Conservation (phyloP, 495 filamentous ascomycete species). For the Pyrenopolyporus hunteri region DNA sequence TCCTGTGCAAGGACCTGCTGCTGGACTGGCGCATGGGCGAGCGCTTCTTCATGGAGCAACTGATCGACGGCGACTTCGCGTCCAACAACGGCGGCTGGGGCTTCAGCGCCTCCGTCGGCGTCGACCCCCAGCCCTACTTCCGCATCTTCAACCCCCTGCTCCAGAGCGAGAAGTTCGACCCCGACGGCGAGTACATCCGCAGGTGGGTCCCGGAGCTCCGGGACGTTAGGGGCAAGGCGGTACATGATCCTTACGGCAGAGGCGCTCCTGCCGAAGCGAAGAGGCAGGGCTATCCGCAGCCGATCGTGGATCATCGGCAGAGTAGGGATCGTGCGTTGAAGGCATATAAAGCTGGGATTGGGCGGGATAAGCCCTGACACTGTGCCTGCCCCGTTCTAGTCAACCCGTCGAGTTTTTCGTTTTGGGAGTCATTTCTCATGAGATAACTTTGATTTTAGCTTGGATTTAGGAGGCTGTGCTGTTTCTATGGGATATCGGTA, state of each 20-base stretch:
- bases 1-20: conserved; percentile 84
- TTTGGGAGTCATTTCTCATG: neutral
- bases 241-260: conserved; percentile 81
- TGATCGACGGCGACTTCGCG: conserved; percentile 92
- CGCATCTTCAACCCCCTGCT: conserved; percentile 86
- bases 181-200: conserved; percentile 70
- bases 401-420: neutral
- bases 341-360: conserved; percentile 74
- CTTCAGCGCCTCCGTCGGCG: conserved; percentile 77
- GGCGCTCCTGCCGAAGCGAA: conserved; percentile 63
- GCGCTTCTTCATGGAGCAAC: conserved; percentile 83
- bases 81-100: conserved; percentile 95
- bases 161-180: conserved; percentile 86
- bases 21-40: conserved; percentile 93
- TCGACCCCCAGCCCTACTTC: conserved; percentile 93
- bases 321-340: conserved; percentile 68
- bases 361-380: conserved; percentile 35
- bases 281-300: conserved; percentile 74
- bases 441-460: no score
- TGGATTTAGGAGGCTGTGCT: neutral
- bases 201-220: conserved; percentile 75
- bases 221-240: conserved; percentile 62
- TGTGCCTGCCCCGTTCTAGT: neutral
- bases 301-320: conserved; percentile 75
- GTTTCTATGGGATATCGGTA: neutral